Percentiles rank a stretch among this genome's conserved stretches.
These are phyloP conservation scores for Lablab purpureus DNA, from an alignment of 306 rosid genomes.

Conservation along the genomic window DNA sequence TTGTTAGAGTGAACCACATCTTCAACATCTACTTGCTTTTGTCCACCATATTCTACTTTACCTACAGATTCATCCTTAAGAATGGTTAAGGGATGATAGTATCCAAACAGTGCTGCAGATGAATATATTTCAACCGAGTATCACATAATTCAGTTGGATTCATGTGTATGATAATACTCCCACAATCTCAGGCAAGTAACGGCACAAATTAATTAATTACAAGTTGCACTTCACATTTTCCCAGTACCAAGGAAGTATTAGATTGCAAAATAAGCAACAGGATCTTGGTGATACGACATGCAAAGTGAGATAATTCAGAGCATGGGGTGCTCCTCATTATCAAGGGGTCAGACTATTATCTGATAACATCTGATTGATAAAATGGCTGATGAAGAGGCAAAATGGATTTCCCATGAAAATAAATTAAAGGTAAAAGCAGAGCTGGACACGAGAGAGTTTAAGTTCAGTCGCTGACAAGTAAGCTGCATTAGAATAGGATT, in stretches of 20 bases:
- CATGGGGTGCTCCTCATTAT: neutral
- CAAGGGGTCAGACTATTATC: neutral
- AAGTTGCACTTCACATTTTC: neutral
- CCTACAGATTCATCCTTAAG: constrained; percentile 71
- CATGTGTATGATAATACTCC: neutral
- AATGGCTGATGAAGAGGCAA: neutral
- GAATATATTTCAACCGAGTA: constrained; percentile 36
- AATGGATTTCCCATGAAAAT: neutral
- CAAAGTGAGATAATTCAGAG: constrained; percentile 37
- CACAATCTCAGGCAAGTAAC: neutral
- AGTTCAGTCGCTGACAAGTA: constrained; percentile 14
- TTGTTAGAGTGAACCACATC: constrained; percentile 70
- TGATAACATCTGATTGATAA: constrained; percentile 7
- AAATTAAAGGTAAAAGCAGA: constrained; percentile 12
- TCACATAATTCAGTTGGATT: constrained; percentile 14
- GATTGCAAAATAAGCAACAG: constrained; percentile 33
- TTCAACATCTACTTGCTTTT: constrained; percentile 73
- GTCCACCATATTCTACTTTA: constrained; percentile 75
- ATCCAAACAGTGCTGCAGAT: neutral
- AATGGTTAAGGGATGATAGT: constrained; percentile 58
- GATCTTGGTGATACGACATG: constrained; percentile 13
- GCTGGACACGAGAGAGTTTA: constrained; percentile 16
- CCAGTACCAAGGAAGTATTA: constrained; percentile 32
- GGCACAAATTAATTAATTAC: neutral
- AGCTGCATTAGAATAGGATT: constrained; percentile 2